phyloP scores from a whole-genome alignment of 2,329 filamentous ascomycete species.

The Apiospora arundinis region DNA sequence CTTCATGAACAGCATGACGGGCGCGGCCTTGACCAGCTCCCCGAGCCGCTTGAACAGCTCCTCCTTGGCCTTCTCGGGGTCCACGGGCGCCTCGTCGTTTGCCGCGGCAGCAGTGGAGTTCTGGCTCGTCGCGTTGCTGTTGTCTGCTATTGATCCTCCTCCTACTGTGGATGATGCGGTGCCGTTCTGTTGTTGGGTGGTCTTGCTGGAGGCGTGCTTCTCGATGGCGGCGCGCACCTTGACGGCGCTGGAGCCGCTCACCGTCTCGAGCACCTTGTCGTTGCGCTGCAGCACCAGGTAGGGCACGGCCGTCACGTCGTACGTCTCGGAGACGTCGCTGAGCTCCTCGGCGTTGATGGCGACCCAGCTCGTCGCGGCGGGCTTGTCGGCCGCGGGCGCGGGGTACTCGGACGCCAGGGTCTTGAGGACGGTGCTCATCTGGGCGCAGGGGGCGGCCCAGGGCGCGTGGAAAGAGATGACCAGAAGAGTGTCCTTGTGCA shows the following conservation, averaged over 20 bases:
- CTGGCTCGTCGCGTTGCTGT: conserved; percentile 31
- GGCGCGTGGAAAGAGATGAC: conserved; percentile 95
- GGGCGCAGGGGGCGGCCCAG: conserved; percentile 94
- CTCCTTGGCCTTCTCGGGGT: conserved; percentile 73
- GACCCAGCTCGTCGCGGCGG: conserved; percentile 78
- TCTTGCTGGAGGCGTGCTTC: conserved; percentile 67
- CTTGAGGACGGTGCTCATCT: conserved; percentile 87
- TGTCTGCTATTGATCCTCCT: conserved; percentile 23
- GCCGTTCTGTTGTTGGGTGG: conserved; percentile 42
- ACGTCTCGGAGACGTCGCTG: conserved; percentile 87
- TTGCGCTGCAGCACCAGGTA: conserved; percentile 85
- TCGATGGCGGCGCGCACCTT: conserved; percentile 89
- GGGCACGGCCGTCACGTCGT: conserved; percentile 93
- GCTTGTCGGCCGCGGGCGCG: conserved; percentile 54
- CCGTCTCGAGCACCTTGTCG: conserved; percentile 78
- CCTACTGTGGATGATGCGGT: conserved; percentile 47
- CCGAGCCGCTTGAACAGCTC: conserved; percentile 81
- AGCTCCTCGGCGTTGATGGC: conserved; percentile 94
- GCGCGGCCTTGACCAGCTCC: conserved; percentile 91
- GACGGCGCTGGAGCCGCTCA: conserved; percentile 87
- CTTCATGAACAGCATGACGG: conserved; percentile 99
- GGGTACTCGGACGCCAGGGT: conserved; percentile 89
- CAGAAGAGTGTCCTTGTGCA: conserved; percentile 74
- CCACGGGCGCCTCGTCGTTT: conserved; percentile 38
- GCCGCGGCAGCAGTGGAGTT: conserved; percentile 44